Evolutionary conservation across 2,329 filamentous ascomycete genomes (phyloP).

Genomic region (Exophiala viscosa): DNA sequence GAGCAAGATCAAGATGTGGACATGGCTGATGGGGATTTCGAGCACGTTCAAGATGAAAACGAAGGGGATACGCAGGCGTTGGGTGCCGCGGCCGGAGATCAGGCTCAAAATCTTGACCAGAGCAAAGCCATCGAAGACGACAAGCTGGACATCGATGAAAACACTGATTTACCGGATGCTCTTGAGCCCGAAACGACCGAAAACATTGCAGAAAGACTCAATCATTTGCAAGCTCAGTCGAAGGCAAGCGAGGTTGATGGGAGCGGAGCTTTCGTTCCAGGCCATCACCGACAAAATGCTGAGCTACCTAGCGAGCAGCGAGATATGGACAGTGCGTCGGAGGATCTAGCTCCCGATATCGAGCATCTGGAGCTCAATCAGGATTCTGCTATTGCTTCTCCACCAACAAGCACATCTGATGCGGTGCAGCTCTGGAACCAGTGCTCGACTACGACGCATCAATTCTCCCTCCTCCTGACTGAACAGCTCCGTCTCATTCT

Average conservation of each 20-base stretch:
- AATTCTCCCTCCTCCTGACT: constrained; percentile 81
- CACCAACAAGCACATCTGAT: constrained; percentile 48
- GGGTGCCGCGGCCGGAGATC: constrained; percentile 81
- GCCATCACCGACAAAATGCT: constrained; percentile 33
- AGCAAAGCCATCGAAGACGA: constrained; percentile 77
- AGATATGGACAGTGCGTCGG: constrained; percentile 49
- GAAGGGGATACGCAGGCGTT: constrained; percentile 86
- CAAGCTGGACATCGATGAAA: constrained; percentile 53
- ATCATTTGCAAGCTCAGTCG: constrained; percentile 32
- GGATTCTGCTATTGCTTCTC: constrained; percentile 22
- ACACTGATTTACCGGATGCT: constrained; percentile 56
- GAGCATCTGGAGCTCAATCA: constrained; percentile 64
- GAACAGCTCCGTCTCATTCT: constrained; percentile 95
- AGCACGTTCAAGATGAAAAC: constrained; percentile 83
- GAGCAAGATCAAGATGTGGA: constrained; percentile 61
- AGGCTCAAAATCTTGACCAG: constrained; percentile 80
- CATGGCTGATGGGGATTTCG: constrained; percentile 77
- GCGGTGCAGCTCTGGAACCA: constrained; percentile 76
- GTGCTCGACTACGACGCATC: constrained; percentile 79
- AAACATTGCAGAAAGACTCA: constrained; percentile 35
- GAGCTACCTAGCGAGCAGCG: constrained; percentile 28
- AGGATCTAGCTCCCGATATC: constrained; percentile 36
- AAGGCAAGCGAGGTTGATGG: constrained; percentile 40
- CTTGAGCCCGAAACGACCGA: constrained; percentile 27
- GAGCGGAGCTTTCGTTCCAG: constrained; percentile 54